Base-by-base conservation (phyloP, 805 yeast genomes). In the Metschnikowia continentalis region DNA sequence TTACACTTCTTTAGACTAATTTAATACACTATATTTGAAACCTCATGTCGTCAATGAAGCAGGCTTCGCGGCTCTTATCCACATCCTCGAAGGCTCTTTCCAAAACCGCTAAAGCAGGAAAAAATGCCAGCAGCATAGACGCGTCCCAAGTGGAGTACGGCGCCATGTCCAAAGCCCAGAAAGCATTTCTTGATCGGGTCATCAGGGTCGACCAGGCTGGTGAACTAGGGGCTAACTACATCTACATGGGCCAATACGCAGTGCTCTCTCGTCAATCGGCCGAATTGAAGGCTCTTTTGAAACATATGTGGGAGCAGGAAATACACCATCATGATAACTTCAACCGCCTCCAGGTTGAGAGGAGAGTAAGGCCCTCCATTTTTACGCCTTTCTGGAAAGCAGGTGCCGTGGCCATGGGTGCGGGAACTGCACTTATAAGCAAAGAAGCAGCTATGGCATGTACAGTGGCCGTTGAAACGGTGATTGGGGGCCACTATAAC, bases 401-500 rank as follows among this genome's bases (percentile, higher is more conserved):
- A 0, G 98, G 97, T 3, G 98, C 99, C 0, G 76, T 86, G 46
- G 83, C 84, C 0, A 76, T 94, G 73, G 99, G 99, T 3, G 81
- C 82, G 1, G 86, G 84, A 1, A 94, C 98, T 0, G 97, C 96
- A 0, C 60, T 87, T 48, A 69, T 90, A 55, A 86, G 97, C 15
- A 89, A 90, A 62, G 97, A 92, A 65, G 97, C 96, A 2, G 98
- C 99, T 2, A 94, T 94, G 99, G 98, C 99, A 1, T 94, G 99
- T 66, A 94, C 99, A 0, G 98, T 91, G 53, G 98, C 98, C 0
- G 98, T 94, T 1, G 99, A 94, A 68, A 94, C 99, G 0, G 98
- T 94, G 5, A 94, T 94, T 66, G 99, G 99, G 1, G 88, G 88
- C 1, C 99, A 94, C 66, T 94, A 94, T 69, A 94, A 94, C 65